Evolutionary conservation across 2,329 filamentous ascomycete genomes (phyloP), one percentile per base, ranked within the genome.

Genomic region (Neopestalotiopsis sp.): DNA sequence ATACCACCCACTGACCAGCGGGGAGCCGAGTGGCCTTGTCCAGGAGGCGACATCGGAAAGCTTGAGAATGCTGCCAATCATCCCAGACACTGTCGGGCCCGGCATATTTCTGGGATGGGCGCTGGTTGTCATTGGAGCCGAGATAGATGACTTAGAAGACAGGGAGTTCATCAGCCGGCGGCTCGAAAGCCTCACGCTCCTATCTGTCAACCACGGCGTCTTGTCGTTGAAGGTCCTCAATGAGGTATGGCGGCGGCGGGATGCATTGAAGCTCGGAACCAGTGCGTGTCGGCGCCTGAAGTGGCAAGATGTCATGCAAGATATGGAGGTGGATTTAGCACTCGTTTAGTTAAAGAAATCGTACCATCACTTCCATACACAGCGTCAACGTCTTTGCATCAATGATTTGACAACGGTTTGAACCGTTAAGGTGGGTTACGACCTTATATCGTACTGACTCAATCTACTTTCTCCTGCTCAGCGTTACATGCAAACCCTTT

Each of bases 231-330:
- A 45, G 17, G 65, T 67, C 4, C 65, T 67, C 4, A 30, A 67
- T 5, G 65, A 61, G n/a, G 65, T 67, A 17, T 67, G 65, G 65
- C 53, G 65, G 9, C 65, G 65, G n/a, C 53, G 65, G 13, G 65
- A 67, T 61, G 49, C 9, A 4, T 30, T 58, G 24, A 28, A 20
- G 13, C 56, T 58, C 1, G 56, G 56, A 14, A 58, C 28, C 6
- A 30, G 56, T 58, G 12, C 28, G 5, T 58, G 56, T 9, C 56
- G 56, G 3, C 32, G 65, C 14, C 13, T 67, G 14, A n/a, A n/a
- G 14, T 67, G 65, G 65, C 65, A 67, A 24, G 65, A 67, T 24
- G 65, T 67, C 34, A 67, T 67, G 65, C 14, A 67, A 40, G 56
- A 67, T 58, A 24, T 67, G 65, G 53, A 61, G 10, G 20, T 61